A percentile compares a stretch with the other conserved stretches of the same genome.
Conservation (phyloP, 106 monocot genomes). For the Amphibolis antarctica region DNA sequence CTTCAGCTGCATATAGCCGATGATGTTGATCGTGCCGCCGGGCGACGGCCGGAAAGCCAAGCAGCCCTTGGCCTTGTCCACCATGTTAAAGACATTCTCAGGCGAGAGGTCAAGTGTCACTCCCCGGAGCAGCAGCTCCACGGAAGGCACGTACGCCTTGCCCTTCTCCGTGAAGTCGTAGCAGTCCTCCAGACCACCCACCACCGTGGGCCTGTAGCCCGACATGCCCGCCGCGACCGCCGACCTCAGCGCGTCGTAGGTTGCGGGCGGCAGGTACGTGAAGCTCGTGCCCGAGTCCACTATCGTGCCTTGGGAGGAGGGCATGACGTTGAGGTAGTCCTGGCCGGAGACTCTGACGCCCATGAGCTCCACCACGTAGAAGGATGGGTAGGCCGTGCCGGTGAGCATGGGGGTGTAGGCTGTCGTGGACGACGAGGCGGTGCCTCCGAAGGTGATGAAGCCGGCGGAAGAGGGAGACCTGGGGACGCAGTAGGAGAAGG, state of each 20-base stretch:
- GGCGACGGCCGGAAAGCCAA: too few relatives aligned
- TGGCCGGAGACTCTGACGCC: conserved; percentile 2
- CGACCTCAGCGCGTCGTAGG: not conserved
- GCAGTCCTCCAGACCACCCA: not conserved
- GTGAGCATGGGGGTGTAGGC: conserved; percentile 8
- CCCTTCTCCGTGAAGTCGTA: not conserved
- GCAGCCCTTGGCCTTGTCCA: too few relatives aligned
- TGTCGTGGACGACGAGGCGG: too few relatives aligned
- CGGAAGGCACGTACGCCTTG: too few relatives aligned
- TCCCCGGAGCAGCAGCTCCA: too few relatives aligned
- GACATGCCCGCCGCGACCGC: not conserved
- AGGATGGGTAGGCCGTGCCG: not conserved
- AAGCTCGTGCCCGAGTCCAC: not conserved
- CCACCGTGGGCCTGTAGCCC: not conserved
- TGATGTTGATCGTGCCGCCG: too few relatives aligned
- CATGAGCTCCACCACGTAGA: not conserved
- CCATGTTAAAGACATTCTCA: too few relatives aligned
- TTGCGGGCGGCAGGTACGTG: not conserved
- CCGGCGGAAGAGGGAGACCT: not conserved
- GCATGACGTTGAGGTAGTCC: not conserved
- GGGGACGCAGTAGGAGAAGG: conserved; percentile 24
- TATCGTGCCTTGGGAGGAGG: not conserved
- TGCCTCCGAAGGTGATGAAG: conserved; percentile 7
- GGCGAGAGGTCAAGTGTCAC: too few relatives aligned
- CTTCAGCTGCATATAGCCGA: too few relatives aligned